These are phyloP conservation scores for Nicotiana otophora DNA, from an alignment of 257 asterid genomes.

Conservation along the genomic window DNA sequence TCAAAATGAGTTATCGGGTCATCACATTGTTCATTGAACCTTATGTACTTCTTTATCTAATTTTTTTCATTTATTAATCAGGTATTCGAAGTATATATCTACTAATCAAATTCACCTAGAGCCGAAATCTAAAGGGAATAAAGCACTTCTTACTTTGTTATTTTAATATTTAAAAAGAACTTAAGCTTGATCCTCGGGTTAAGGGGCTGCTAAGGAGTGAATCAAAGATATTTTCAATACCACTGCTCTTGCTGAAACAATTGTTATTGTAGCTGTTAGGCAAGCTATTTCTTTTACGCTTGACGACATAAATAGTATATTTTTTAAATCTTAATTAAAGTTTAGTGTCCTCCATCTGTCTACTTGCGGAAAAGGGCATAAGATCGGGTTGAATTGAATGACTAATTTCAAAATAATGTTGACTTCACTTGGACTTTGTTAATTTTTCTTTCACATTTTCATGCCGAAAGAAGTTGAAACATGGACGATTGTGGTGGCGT, in stretches of 20 bases:
- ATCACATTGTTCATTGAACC: not conserved
- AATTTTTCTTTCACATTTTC: not conserved
- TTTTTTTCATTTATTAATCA: no score
- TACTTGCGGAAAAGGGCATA: not conserved
- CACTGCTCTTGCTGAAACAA: no score
- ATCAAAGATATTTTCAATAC: no score
- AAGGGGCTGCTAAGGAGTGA: no score
- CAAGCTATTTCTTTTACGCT: no score
- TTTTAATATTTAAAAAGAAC: no score
- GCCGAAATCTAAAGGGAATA: no score
- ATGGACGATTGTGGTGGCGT: not conserved
- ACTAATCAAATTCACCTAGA: not conserved
- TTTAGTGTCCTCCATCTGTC: not conserved
- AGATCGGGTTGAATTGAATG: not conserved
- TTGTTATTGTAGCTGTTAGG: no score
- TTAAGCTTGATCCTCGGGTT: not conserved
- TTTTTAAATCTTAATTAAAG: not conserved
- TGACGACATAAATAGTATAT: no score
- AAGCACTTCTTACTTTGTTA: not conserved
- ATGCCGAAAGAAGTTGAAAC: not conserved
- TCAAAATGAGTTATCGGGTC: no score
- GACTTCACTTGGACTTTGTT: not conserved
- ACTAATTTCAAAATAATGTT: not conserved
- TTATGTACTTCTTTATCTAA: no score
- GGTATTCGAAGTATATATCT: no score